phyloP scores from a whole-genome alignment of 768 basidiomycete species.

The Pleurotus salmoneostramineus region DNA sequence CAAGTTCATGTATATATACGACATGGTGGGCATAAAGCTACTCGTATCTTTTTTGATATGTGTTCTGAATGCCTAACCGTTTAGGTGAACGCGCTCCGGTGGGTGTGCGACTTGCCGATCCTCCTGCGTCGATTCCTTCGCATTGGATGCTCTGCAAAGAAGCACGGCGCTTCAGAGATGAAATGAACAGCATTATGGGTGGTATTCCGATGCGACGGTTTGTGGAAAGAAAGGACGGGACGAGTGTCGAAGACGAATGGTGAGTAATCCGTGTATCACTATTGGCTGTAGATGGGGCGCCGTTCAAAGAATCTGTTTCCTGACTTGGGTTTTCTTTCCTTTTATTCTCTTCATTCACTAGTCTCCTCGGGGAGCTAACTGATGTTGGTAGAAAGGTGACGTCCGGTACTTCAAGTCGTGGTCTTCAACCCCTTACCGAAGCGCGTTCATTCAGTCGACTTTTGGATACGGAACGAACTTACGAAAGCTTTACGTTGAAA shows the following conservation, averaged over 20 bases:
- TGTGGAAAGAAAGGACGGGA: constrained; percentile 58
- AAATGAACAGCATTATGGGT: constrained; percentile 27
- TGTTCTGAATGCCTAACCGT: background rate
- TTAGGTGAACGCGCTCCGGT: constrained; percentile 78
- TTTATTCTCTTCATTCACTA: constrained; percentile 17
- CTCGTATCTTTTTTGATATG: background rate
- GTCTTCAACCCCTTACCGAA: background rate
- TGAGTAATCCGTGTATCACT: constrained; percentile 23
- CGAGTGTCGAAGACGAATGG: constrained; percentile 57
- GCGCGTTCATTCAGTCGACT: constrained; percentile 46
- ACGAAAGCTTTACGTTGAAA: constrained; percentile 63
- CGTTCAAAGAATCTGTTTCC: background rate
- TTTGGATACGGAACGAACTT: constrained; percentile 57
- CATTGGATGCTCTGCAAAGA: constrained; percentile 67
- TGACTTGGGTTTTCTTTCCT: background rate
- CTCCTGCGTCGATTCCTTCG: constrained; percentile 63
- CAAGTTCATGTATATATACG: constrained; percentile 76
- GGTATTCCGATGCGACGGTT: constrained; percentile 37
- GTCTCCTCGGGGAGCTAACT: constrained; percentile 69
- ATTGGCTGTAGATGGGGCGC: background rate
- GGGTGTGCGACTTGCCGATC: constrained; percentile 54
- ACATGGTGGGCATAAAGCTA: constrained; percentile 51
- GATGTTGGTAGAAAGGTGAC: constrained; percentile 64
- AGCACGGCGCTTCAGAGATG: constrained; percentile 44
- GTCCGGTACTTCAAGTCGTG: constrained; percentile 3